Percentiles rank a stretch among this genome's conserved stretches.
Evolutionary conservation across 106 monocot species (phyloP).

Genomic region (Dactylorhiza incarnata): DNA sequence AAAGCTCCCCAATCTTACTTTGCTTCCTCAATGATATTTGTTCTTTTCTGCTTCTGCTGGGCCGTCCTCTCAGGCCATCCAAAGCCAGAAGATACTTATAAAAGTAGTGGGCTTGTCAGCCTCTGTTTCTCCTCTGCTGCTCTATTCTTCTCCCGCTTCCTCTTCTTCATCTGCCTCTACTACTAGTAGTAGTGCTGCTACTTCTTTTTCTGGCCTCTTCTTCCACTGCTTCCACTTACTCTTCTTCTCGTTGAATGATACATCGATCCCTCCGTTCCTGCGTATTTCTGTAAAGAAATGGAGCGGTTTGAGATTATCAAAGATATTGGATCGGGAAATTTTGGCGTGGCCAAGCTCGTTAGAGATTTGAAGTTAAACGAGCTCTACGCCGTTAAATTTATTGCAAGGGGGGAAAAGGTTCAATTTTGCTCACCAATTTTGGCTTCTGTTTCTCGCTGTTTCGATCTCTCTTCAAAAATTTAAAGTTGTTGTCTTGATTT

Average conservation of each 20-base stretch:
- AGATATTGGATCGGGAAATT: conserved; percentile 39
- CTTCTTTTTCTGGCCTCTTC: too few species aligned
- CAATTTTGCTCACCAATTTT: background rate
- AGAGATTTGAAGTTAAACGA: conserved; percentile 24
- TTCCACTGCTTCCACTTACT: too few species aligned
- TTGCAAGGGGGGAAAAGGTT: conserved; percentile 39
- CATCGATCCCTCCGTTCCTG: too few species aligned
- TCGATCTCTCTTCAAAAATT: conserved; percentile 5
- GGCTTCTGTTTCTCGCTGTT: background rate
- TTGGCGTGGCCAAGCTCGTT: conserved; percentile 38
- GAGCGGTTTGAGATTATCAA: conserved; percentile 30
- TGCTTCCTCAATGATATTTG: background rate
- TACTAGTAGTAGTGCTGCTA: too few species aligned
- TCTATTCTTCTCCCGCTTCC: background rate
- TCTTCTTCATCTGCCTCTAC: background rate
- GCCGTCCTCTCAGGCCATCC: background rate
- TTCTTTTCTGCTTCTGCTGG: background rate
- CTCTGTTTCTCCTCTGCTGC: background rate
- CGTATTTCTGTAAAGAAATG: conserved; percentile 12
- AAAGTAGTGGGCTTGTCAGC: background rate
- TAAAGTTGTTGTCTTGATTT: background rate
- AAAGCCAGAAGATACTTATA: background rate
- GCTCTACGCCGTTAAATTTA: conserved; percentile 38
- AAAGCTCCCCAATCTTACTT: background rate
- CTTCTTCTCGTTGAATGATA: too few species aligned